Base-by-base conservation (phyloP, 176 grass and related monocot genomes). In the Musa schizocarpa region DNA sequence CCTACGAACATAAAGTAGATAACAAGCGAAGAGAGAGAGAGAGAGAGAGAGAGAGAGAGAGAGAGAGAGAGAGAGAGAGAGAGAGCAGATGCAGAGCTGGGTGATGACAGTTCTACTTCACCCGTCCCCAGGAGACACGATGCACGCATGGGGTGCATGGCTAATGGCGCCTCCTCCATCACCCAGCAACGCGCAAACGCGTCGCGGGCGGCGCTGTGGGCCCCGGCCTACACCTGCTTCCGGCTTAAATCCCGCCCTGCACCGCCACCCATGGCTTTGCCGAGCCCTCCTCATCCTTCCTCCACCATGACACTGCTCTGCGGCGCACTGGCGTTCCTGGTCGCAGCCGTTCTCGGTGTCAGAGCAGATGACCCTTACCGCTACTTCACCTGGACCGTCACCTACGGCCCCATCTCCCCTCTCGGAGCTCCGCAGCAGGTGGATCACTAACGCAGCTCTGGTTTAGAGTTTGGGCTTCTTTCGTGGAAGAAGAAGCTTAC, bases 301-400 rank as follows among this genome's bases (percentile, higher is more conserved):
- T 5, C 17, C 13, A 57, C 12, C 55, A 57, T 57, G 55, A 57
- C 4, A 16, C 55, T 49, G 9, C 9, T 68, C 24, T 3, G n/a
- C 22, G 72, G 2, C 56, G 72, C 53, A 11, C 14, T 57, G 49
- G 53, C 53, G 17, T 64, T 76, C 5, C 56, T 76, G 8, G 8
- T 52, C 34, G 34, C 29, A 16, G 34, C 74, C 1, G 71, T 52
- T 25, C 11, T 64, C 74, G 9, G 48, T 59, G 16, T 48, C 19
- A 20, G 52, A 27, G 74, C 74, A 11, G 74, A 76, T 11, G 74
- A 76, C 3, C 74, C 74, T 52, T 76, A 76, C 56, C 57, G 59
- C 11, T 76, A 52, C 74, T 76, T 76, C 59, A 76, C 74, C 48
- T 76, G 57, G 74, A 62, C 56, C 20, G 48, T 76, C 10, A 24